Base-by-base conservation (phyloP, 176 grass and related monocot genomes). In the Echinochloa phyllopogon region DNA sequence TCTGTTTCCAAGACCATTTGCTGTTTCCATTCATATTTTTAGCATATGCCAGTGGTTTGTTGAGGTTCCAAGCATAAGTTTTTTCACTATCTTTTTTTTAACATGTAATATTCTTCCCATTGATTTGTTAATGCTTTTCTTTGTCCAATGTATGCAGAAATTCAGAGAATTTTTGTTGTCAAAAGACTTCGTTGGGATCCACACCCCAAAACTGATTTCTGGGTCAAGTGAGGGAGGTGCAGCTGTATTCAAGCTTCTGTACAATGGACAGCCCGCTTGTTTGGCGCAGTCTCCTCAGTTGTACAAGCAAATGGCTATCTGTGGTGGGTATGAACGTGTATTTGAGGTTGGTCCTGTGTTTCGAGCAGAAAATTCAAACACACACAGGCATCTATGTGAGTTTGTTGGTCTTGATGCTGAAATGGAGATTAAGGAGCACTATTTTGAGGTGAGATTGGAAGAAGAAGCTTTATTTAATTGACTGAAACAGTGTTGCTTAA, bases 221-320 rank as follows among this genome's bases (percentile, higher is more conserved):
- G 96, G 93, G 70, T 92, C 96, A 64, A 98, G 96, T 59, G 96
- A 98, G 87, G 96, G 96, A 24, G 96, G 96, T 78, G 96, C 96
- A 29, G 89, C 96, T 77, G 96, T 98, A 80, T 98, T 98, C 84
- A 98, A 81, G 78, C 64, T 81, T 50, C 9, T 69, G 47, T 94
- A 96, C 84, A 99, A 94, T 83, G 96, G 93, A 1, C 96, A 96
- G 48, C 93, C 91, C 63, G 96, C 96, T 75, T 99, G 96, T 69
- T 85, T 99, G 73, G 91, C 96, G 9, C 96, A 99, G 21, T 99
- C 93, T 53, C 96, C 93, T 56, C 96, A 99, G 23, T 81, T 99
- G 40, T 75, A 80, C 71, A 99, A 99, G 59, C 96, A 99, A 72
- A 99, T 96, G 91, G 82, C 63, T 58, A 87, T 96, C 91, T 91